Base-by-base conservation (phyloP, 1,284 basidiomycete species). In the Anthracocystis walkeri region DNA sequence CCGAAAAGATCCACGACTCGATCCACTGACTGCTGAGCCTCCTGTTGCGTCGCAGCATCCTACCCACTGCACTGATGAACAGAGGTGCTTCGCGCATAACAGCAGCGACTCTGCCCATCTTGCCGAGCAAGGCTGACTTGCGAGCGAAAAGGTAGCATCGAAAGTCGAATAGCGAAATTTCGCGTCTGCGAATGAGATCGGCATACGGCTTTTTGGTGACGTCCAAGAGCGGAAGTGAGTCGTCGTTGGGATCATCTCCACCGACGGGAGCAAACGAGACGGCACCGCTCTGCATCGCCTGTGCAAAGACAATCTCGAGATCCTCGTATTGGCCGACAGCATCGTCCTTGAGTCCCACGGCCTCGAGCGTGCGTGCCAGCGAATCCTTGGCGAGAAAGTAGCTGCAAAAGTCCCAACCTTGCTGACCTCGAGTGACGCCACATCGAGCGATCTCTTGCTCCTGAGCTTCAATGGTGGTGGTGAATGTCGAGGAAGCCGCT, bases 1-100 rank as follows among this genome's bases (percentile, higher is more conserved):
- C 94, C 11, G 93, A 94, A 85, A 94, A 98, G 23, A 90, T 92
- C 96, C 97, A 99, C 0, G 92, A 92, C 84, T 97, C 93, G 42
- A 97, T 88, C n/a, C 97, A 87, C 5, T 89, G 88, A 40, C 86
- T 86, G 92, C 95, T 76, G 5, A 59, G 38, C 7, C 57, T 48
- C 54, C 41, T 49, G 33, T 91, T 89, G 72, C 91, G 91, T 52
- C 90, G 89, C 51, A 97, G 86, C 38, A 91, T 90, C 62, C 90
- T 89, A 6, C 92, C 91, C 79, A 98, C 93, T n/a, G 90, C 89
- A 29, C 89, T 90, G 45, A 99, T 88, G 83, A 97, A 95, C 18
- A 88, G 86, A 1, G 88, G 88, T 0, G 90, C 89, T 82, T 92
- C 92, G 65, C 87, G 87, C 59, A 91, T 89, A 14, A 93, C 88